Evolutionary conservation across 495 filamentous ascomycete genomes (phyloP).

Genomic region (Monascus purpureus): DNA sequence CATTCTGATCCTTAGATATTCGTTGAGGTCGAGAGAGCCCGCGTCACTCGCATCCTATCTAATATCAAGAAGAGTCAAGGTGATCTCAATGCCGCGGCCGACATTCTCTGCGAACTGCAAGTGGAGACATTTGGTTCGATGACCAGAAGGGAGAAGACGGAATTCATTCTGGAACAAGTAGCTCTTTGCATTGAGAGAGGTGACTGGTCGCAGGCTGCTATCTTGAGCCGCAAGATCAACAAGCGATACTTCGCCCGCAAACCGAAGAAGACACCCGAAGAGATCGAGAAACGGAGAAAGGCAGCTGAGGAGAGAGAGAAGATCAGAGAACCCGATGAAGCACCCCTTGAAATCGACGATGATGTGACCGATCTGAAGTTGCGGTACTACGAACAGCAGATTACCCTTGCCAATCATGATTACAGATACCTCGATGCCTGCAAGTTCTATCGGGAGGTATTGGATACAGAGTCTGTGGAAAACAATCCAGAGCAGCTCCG

Average conservation of each 20-base stretch:
- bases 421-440: constrained; percentile 92
- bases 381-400: constrained; percentile 92
- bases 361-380: constrained; percentile 95
- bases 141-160: constrained; percentile 91
- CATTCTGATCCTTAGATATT: constrained; percentile 64
- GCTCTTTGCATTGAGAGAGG: constrained; percentile 86
- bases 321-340: constrained; percentile 52
- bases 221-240: constrained; percentile 93
- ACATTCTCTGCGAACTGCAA: constrained; percentile 91
- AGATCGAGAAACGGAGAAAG: constrained; percentile 80
- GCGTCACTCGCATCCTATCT: constrained; percentile 85
- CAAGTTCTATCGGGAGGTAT: constrained; percentile 91
- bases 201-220: constrained; percentile 91
- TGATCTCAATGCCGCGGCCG: constrained; percentile 76
- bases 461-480: constrained; percentile 89
- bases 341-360: constrained; percentile 63
- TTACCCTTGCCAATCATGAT: constrained; percentile 86
- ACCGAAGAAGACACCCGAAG: constrained; percentile 74
- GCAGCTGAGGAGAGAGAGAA: constrained; percentile 69
- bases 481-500: constrained; percentile 73
- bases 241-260: constrained; percentile 78
- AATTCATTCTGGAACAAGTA: constrained; percentile 95
- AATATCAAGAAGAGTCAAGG: constrained; percentile 94
- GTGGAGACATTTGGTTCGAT: constrained; percentile 99
- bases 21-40: constrained; percentile 93